These are phyloP conservation scores for Oryza nivara DNA, from an alignment of 176 grass and related monocot species.

Conservation along the genomic window DNA sequence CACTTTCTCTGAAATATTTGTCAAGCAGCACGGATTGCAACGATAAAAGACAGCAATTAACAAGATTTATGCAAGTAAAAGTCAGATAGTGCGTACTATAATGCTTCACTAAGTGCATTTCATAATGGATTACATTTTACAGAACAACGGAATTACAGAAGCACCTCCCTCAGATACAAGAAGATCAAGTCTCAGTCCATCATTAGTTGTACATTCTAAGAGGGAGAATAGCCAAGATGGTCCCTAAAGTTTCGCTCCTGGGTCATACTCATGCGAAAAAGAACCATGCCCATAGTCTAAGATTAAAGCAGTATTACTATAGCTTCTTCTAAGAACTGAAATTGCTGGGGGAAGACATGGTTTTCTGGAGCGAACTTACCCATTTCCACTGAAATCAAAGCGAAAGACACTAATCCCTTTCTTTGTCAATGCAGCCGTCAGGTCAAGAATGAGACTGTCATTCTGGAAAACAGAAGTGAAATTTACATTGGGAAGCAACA, in stretches of 20 bases:
- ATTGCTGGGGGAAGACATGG: not conserved
- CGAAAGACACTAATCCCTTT: constrained; percentile 52
- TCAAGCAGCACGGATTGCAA: constrained; percentile 1
- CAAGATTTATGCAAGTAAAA: not conserved
- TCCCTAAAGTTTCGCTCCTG: no score
- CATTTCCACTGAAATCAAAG: constrained; percentile 79
- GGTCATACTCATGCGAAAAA: not conserved
- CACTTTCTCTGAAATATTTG: constrained; percentile 63
- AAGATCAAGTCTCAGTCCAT: not conserved
- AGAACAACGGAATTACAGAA: not conserved
- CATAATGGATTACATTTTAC: not conserved
- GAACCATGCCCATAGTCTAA: not conserved
- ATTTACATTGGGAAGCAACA: not conserved
- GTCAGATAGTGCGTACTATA: not conserved
- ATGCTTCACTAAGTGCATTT: not conserved
- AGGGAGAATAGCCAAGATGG: no score
- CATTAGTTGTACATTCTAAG: not conserved
- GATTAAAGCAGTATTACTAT: not conserved
- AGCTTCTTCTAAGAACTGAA: not conserved
- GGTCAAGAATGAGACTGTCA: constrained; percentile 55
- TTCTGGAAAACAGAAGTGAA: constrained; percentile 37
- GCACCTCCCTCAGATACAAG: not conserved
- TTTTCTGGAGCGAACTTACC: constrained; percentile 43
- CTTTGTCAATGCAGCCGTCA: constrained; percentile 48
- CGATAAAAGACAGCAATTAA: not conserved